Percentiles rank a stretch among this genome's conserved stretches.
Evolutionary conservation across 2,329 filamentous ascomycete species (phyloP).

Genomic region (Diaporthe amygdali): DNA sequence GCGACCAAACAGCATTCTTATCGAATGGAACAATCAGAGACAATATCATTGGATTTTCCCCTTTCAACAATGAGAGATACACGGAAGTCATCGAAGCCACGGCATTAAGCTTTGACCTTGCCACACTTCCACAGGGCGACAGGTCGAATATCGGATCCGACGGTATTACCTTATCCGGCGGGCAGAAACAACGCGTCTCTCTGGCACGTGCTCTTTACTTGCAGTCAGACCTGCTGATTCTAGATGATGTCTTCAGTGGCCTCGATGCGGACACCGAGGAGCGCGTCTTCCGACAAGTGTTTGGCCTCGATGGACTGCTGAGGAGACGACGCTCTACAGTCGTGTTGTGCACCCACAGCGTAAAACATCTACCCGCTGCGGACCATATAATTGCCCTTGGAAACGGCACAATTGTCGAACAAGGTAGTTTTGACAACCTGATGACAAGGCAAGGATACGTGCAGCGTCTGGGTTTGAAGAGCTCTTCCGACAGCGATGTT

Average conservation of each 20-base stretch:
- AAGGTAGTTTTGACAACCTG: constrained; percentile 46
- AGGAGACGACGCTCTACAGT: constrained; percentile 30
- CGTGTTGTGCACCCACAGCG: constrained; percentile 45
- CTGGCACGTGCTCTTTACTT: constrained; percentile 33
- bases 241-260: constrained; percentile 47
- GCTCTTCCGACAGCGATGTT: constrained; percentile 23
- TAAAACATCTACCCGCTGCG: constrained; percentile 44
- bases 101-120: constrained; percentile 35
- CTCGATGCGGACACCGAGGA: constrained; percentile 47
- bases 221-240: constrained; percentile 35
- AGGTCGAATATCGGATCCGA: constrained; percentile 40
- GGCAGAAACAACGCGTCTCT: constrained; percentile 37
- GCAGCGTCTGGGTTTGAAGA: constrained; percentile 40
- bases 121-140: constrained; percentile 39
- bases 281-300: constrained; percentile 44
- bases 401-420: constrained; percentile 47
- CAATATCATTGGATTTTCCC: constrained; percentile 21
- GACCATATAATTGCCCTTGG: constrained; percentile 53
- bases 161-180: constrained; percentile 42
- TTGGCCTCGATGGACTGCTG: constrained; percentile 40
- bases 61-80: constrained; percentile 32
- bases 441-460: constrained; percentile 44
- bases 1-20: constrained; percentile 25
- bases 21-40: constrained; percentile 16
- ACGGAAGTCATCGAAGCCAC: constrained; percentile 37